Conservation (phyloP, 257 asterid genomes). For the Ajuga chamaepitys region DNA sequence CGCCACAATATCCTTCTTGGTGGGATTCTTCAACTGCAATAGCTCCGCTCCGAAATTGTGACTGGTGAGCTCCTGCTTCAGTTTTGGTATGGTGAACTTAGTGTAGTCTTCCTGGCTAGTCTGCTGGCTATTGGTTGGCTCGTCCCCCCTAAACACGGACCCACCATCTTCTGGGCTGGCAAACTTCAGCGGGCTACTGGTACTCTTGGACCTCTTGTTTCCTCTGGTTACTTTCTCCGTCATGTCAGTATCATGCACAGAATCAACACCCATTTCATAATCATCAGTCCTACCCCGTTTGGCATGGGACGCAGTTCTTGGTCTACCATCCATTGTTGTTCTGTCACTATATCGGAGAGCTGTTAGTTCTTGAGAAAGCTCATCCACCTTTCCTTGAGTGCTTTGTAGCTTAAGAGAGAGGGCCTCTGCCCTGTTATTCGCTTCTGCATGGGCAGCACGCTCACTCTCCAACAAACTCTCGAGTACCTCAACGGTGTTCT, state of each 20-base stretch:
- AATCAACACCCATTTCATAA: constrained; percentile 65
- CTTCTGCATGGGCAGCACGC: constrained; percentile 81
- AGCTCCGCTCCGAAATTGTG: constrained; percentile 72
- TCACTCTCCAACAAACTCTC: constrained; percentile 69
- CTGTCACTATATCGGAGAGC: constrained; percentile 58
- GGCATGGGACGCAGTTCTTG: constrained; percentile 57
- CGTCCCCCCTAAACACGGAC: constrained; percentile 66
- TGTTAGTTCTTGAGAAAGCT: constrained; percentile 69
- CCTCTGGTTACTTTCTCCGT: constrained; percentile 38
- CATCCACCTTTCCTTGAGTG: constrained; percentile 71
- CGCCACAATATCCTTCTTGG: constrained; percentile 63
- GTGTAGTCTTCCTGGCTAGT: constrained; percentile 54
- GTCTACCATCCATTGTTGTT: constrained; percentile 50
- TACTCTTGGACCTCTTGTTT: constrained; percentile 76
- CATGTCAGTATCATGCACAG: constrained; percentile 50
- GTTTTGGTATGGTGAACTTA: constrained; percentile 50
- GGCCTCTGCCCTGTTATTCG: constrained; percentile 75
- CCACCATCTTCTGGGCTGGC: constrained; percentile 80
- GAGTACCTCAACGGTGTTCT: constrained; percentile 63
- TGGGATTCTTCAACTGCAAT: constrained; percentile 55
- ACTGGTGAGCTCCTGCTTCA: constrained; percentile 71
- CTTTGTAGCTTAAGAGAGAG: constrained; percentile 82
- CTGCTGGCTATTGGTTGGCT: constrained; percentile 56
- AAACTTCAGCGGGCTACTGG: constrained; percentile 54
- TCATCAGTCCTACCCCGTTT: constrained; percentile 83